Evolutionary conservation across 1,284 basidiomycete genomes (phyloP).

Genomic region (Xerocomus cyaneibrunnescens): DNA sequence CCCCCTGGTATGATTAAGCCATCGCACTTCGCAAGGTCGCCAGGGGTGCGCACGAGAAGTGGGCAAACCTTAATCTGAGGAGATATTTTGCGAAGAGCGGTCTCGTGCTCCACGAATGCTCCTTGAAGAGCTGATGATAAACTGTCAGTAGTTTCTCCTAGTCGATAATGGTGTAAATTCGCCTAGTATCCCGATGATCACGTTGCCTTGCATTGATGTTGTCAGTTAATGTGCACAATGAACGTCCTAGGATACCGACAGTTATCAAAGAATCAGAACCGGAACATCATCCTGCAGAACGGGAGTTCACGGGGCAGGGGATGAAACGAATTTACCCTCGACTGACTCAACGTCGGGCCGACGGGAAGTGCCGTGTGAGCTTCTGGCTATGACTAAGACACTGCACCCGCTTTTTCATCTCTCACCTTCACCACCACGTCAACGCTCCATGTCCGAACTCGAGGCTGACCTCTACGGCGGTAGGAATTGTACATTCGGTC

Average conservation of each 20-base stretch:
- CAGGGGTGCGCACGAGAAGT: slow-evolving; percentile 72
- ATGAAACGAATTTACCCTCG: too few species aligned
- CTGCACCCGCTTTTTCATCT: slow-evolving; percentile 26
- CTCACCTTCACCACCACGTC: slow-evolving; percentile 38
- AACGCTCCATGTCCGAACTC: slow-evolving; percentile 68
- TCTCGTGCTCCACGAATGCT: slow-evolving; percentile 88
- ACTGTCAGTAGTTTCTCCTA: slow-evolving; percentile 1
- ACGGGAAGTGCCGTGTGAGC: slow-evolving; percentile 29
- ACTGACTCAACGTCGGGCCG: slow-evolving; percentile 13
- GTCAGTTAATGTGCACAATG: not conserved
- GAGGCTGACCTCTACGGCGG: slow-evolving; percentile 85
- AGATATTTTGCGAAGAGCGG: slow-evolving; percentile 60
- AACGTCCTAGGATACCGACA: not conserved
- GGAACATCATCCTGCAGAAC: not conserved
- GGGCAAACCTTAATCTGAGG: slow-evolving; percentile 47
- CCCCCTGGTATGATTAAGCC: slow-evolving; percentile 93
- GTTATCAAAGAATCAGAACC: not conserved
- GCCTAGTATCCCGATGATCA: slow-evolving; percentile 33
- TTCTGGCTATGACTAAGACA: slow-evolving; percentile 29
- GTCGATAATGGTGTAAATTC: not conserved
- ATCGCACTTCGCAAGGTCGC: slow-evolving; percentile 77
- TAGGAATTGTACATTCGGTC: slow-evolving; percentile 30
- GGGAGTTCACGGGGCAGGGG: not conserved
- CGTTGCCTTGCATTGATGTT: slow-evolving; percentile 19
- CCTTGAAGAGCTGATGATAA: slow-evolving; percentile 79